A percentile compares a stretch with the other conserved stretches of the same genome.
Evolutionary conservation across 176 grass and related monocot genomes (phyloP).

Genomic region (Canna indica): DNA sequence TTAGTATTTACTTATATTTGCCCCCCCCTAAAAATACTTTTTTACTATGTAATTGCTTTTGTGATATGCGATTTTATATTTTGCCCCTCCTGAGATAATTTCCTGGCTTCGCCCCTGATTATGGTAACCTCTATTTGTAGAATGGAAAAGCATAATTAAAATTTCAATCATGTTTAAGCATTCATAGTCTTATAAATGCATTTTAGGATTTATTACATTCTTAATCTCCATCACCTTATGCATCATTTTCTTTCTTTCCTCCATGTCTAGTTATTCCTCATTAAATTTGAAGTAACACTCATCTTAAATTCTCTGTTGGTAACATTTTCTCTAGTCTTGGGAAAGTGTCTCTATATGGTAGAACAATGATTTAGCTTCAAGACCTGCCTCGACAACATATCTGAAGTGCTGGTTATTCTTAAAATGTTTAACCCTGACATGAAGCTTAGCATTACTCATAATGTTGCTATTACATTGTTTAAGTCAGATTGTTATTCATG

Average conservation of each 20-base stretch:
- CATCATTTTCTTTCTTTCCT: neutral
- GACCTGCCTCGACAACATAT: neutral
- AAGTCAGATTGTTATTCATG: neutral
- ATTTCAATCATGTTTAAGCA: neutral
- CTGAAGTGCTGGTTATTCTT: neutral
- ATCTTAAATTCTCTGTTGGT: neutral
- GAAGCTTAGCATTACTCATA: neutral
- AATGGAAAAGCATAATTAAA: too few relatives aligned
- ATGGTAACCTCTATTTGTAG: too few relatives aligned
- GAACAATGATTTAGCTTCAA: neutral
- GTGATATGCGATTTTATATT: too few relatives aligned
- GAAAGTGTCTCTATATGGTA: neutral
- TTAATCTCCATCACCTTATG: neutral
- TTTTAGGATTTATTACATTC: too few relatives aligned
- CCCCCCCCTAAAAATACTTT: too few relatives aligned
- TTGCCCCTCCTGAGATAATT: too few relatives aligned
- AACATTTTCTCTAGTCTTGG: too few relatives aligned
- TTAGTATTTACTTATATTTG: too few relatives aligned
- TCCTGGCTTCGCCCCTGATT: too few relatives aligned
- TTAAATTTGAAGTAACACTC: neutral
- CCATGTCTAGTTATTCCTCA: neutral
- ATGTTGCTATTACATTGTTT: neutral
- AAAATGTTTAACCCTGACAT: neutral
- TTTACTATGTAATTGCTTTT: too few relatives aligned
- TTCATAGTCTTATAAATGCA: neutral